These are phyloP conservation scores for Smithsoniella earleae DNA, from an alignment of 163 green algal species.

Conservation along the genomic window DNA sequence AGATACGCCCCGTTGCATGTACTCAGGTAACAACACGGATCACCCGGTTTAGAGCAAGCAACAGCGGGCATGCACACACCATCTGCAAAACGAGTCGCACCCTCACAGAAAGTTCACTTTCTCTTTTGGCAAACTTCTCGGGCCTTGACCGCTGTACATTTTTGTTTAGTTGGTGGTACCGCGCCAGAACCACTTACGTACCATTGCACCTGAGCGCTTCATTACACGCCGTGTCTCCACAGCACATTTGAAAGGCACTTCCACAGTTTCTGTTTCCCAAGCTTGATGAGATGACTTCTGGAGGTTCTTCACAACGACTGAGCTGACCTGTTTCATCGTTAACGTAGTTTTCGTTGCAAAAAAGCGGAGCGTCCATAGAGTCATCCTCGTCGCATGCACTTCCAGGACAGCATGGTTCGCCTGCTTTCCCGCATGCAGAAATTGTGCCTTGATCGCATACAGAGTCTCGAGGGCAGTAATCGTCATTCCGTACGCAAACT, in stretches of 20 bases:
- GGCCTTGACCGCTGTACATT: neutral
- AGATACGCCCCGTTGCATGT: neutral
- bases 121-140: neutral
- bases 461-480: neutral
- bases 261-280: conserved; percentile 5
- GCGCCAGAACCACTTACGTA: no score
- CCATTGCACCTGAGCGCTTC: neutral
- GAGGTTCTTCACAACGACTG: conserved; percentile 3
- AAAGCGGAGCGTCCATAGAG: neutral
- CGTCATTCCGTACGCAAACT: conserved; percentile 1
- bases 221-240: neutral
- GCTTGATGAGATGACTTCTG: neutral
- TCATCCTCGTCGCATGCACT: neutral
- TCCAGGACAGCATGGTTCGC: conserved; percentile 6
- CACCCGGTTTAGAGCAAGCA: neutral
- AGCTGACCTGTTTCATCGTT: neutral
- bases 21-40: neutral
- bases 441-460: neutral
- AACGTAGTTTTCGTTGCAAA: neutral
- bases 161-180: neutral
- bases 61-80: neutral
- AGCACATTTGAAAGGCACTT: neutral
- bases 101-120: neutral
- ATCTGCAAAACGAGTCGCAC: neutral
- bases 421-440: neutral